These are phyloP conservation scores for Torrubiellomyces zombiae DNA, from an alignment of 2,329 filamentous ascomycete genomes.

Conservation along the genomic window DNA sequence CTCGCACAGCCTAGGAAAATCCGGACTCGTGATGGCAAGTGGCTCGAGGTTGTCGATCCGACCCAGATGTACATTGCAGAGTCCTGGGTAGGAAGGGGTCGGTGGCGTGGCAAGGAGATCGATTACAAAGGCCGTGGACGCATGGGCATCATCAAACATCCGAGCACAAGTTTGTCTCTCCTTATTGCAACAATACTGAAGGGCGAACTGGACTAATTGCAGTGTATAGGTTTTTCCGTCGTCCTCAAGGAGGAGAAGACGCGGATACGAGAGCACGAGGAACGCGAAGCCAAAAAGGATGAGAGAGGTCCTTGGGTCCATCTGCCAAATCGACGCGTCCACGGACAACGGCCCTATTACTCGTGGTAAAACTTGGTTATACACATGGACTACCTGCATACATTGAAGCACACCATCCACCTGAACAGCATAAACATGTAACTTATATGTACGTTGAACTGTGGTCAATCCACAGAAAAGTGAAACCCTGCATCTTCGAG, in stretches of 20 bases:
- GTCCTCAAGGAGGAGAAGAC: constrained; percentile 90
- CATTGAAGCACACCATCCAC: too few relatives aligned
- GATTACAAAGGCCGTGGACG: constrained; percentile 65
- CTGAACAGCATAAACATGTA: background rate
- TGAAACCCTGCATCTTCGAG: too few relatives aligned
- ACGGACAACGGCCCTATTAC: constrained; percentile 76
- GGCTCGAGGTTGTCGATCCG: constrained; percentile 53
- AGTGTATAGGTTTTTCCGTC: constrained; percentile 49
- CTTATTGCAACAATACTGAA: too few relatives aligned
- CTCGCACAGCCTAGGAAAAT: constrained; percentile 33
- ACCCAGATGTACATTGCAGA: constrained; percentile 81
- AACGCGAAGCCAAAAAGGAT: constrained; percentile 58
- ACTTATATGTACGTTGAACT: background rate
- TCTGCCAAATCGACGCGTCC: constrained; percentile 70
- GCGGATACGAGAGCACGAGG: constrained; percentile 61
- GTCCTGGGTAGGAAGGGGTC: constrained; percentile 77
- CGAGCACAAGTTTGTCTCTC: constrained; percentile 52
- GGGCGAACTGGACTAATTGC: too few relatives aligned
- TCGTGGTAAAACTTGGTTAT: constrained; percentile 83
- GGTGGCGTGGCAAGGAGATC: constrained; percentile 35
- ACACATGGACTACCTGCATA: too few relatives aligned
- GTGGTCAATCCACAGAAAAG: constrained; percentile 2
- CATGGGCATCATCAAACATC: constrained; percentile 50
- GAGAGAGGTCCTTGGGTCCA: constrained; percentile 73
- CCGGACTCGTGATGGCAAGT: constrained; percentile 57